These are phyloP conservation scores for Penicillium angulare DNA, from an alignment of 495 filamentous ascomycete genomes.

Conservation along the genomic window DNA sequence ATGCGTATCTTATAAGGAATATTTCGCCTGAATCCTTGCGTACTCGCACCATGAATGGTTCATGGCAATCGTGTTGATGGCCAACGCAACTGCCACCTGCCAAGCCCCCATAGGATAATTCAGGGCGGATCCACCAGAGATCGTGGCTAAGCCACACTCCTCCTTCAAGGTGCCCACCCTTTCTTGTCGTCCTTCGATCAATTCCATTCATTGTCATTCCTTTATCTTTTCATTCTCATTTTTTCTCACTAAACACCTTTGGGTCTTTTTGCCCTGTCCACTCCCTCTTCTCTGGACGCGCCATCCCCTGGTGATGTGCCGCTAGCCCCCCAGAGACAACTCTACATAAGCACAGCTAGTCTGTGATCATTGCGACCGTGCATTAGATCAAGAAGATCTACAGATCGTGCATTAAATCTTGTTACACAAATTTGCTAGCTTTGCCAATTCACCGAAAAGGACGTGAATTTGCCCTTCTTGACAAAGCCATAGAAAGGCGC, in stretches of 20 bases:
- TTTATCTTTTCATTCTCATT: not conserved
- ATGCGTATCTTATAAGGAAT: too few relatives aligned
- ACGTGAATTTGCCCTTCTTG: not conserved
- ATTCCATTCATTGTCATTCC: conserved; percentile 17
- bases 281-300: conserved; percentile 9
- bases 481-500: not conserved
- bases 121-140: conserved; percentile 11
- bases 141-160: conserved; percentile 24
- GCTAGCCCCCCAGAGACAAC: not conserved
- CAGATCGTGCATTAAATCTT: not conserved
- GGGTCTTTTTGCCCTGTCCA: conserved; percentile 6
- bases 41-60: too few relatives aligned
- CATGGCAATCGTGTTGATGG: too few relatives aligned
- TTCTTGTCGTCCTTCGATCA: conserved; percentile 1
- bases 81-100: conserved; percentile 7
- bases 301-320: conserved; percentile 22
- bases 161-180: conserved; percentile 1
- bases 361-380: conserved; percentile 7
- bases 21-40: too few relatives aligned
- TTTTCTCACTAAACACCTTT: too few relatives aligned
- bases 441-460: not conserved
- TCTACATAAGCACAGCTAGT: too few relatives aligned
- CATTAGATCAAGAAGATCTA: conserved; percentile 3
- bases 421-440: too few relatives aligned
- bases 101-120: conserved; percentile 17